Evolutionary conservation across 2,329 filamentous ascomycete species (phyloP).

Genomic region (Fusarium scirpi): DNA sequence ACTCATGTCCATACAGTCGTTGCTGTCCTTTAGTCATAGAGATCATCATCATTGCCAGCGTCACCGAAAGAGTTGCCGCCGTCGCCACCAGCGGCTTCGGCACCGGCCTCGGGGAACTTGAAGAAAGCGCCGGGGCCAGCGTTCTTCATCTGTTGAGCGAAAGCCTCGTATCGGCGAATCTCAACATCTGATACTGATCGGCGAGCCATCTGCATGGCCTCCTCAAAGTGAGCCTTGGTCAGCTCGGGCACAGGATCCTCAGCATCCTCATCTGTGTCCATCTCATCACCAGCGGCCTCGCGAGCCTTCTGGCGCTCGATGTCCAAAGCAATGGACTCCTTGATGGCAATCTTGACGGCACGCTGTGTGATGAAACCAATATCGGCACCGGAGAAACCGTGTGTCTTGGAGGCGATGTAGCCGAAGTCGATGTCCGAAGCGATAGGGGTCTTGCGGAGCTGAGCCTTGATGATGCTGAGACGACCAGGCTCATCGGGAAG

Average conservation of each 20-base stretch:
- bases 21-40: conserved; percentile 81
- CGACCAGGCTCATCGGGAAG: conserved; percentile 93
- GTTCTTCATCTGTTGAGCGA: conserved; percentile 99
- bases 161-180: conserved; percentile 97
- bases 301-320: conserved; percentile 92
- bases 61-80: conserved; percentile 78
- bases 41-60: conserved; percentile 93
- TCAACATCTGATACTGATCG: conserved; percentile 96
- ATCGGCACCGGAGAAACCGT: conserved; percentile 99
- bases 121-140: conserved; percentile 95
- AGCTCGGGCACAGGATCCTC: conserved; percentile 97
- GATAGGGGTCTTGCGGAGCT: conserved; percentile 98
- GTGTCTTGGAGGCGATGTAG: conserved; percentile 95
- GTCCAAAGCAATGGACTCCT: conserved; percentile 89
- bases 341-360: conserved; percentile 99
- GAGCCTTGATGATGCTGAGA: conserved; percentile 89
- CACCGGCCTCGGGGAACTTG: conserved; percentile 87
- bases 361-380: conserved; percentile 98
- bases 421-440: conserved; percentile 86
- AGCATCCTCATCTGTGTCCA: conserved; percentile 74
- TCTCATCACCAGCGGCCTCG: conserved; percentile 86
- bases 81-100: conserved; percentile 70
- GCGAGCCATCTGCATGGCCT: conserved; percentile 95
- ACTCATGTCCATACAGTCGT: conserved; percentile 41
- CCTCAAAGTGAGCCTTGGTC: conserved; percentile 96